A percentile compares a stretch with the other conserved stretches of the same genome.
phyloP scores from a whole-genome alignment of 495 filamentous ascomycete species.

The Hyaloscypha variabilis region DNA sequence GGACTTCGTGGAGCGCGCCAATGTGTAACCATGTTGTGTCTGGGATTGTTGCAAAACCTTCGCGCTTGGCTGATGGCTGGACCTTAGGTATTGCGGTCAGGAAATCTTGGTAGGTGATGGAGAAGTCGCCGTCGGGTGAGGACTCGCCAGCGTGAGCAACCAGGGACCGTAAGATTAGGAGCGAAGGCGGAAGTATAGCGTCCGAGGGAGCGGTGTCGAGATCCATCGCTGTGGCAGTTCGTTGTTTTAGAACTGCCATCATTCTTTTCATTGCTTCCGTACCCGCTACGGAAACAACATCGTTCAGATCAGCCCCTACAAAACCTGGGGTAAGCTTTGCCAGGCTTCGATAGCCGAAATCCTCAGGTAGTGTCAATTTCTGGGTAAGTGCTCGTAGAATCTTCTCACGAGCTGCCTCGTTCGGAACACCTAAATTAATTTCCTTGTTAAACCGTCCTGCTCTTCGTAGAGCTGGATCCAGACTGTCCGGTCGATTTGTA shows the following conservation, averaged over 20 bases:
- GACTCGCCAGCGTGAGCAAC: constrained; percentile 54
- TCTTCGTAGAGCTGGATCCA: constrained; percentile 85
- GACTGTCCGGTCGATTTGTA: constrained; percentile 87
- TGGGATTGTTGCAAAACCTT: constrained; percentile 97
- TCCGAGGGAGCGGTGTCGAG: constrained; percentile 40
- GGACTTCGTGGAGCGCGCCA: constrained; percentile 77
- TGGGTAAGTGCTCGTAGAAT: constrained; percentile 81
- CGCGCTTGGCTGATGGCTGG: constrained; percentile 90
- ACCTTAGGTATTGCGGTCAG: constrained; percentile 78
- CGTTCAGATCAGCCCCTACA: constrained; percentile 90
- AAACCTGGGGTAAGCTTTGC: constrained; percentile 93
- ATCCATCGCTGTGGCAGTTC: constrained; percentile 50
- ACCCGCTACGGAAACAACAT: constrained; percentile 75
- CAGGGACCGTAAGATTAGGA: constrained; percentile 48
- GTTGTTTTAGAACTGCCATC: constrained; percentile 48
- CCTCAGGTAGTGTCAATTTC: constrained; percentile 65
- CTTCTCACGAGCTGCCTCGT: constrained; percentile 78
- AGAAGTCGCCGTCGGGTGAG: constrained; percentile 39
- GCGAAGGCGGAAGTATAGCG: constrained; percentile 22
- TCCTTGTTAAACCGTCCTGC: constrained; percentile 90
- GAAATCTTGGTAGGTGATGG: constrained; percentile 61
- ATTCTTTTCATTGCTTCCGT: constrained; percentile 47
- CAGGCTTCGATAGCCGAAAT: constrained; percentile 77
- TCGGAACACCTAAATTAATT: constrained; percentile 94
- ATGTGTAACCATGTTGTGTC: constrained; percentile 95